Percentiles rank a stretch among this genome's conserved stretches.
Evolutionary conservation across 371 early-diverging fungal genomes (phyloP).

Genomic region (Sporodiniella umbellata): DNA sequence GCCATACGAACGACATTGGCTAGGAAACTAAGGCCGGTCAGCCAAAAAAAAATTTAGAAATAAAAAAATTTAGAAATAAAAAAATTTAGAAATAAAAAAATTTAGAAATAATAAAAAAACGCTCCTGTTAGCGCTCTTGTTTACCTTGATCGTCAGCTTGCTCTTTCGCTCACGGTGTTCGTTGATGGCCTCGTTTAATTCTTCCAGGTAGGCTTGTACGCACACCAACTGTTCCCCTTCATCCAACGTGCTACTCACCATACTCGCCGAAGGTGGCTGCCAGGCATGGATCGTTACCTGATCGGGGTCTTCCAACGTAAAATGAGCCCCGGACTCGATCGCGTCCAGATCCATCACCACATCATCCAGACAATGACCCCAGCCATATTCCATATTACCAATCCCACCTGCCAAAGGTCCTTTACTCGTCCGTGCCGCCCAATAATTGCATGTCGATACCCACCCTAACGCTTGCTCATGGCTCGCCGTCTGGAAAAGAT

Average conservation of each 20-base stretch:
- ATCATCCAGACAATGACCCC: slow-evolving; percentile 67
- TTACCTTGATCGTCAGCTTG: slow-evolving; percentile 40
- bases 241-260: slow-evolving; percentile 29
- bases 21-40: slow-evolving; percentile 58
- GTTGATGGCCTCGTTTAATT: slow-evolving; percentile 37
- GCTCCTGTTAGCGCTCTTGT: not conserved
- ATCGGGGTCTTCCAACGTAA: slow-evolving; percentile 23
- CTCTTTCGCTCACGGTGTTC: slow-evolving; percentile 42
- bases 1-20: slow-evolving; percentile 48
- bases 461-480: slow-evolving; percentile 74
- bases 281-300: slow-evolving; percentile 31
- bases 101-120: too few relatives aligned
- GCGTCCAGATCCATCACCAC: not conserved
- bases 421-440: slow-evolving; percentile 89
- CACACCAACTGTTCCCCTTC: slow-evolving; percentile 32
- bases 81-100: too few relatives aligned
- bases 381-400: slow-evolving; percentile 89
- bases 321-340: not conserved
- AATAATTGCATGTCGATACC: slow-evolving; percentile 87
- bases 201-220: slow-evolving; percentile 30
- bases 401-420: slow-evolving; percentile 85
- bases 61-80: too few relatives aligned
- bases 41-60: too few relatives aligned
- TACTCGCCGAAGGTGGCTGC: slow-evolving; percentile 39
- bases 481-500: slow-evolving; percentile 78